Evolutionary conservation across 495 filamentous ascomycete species (phyloP).

Genomic region (Tuber microsphaerosporum): DNA sequence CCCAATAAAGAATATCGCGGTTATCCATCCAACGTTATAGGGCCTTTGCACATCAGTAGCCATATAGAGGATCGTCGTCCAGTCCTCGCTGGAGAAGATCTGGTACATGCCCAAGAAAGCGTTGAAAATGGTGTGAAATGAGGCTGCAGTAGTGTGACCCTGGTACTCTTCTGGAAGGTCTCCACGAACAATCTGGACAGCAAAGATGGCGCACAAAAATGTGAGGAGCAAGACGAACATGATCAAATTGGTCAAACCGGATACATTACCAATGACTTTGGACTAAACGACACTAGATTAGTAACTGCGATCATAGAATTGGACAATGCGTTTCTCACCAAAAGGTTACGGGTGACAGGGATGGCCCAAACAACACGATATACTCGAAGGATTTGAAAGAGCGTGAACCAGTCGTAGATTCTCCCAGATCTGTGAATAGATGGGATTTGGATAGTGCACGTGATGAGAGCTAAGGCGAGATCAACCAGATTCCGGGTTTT

Average conservation of each 20-base stretch:
- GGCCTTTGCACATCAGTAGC: constrained; percentile 59
- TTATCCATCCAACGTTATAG: constrained; percentile 78
- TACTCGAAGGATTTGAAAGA: constrained; percentile 87
- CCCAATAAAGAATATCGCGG: constrained; percentile 80
- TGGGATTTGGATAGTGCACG: constrained; percentile 78
- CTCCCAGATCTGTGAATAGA: constrained; percentile 67
- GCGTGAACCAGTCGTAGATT: constrained; percentile 77
- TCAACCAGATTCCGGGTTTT: constrained; percentile 71
- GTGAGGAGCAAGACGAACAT: constrained; percentile 94
- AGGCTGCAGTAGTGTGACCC: constrained; percentile 55
- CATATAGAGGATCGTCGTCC: constrained; percentile 81
- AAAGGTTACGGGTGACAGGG: constrained; percentile 74
- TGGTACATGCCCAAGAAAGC: constrained; percentile 98
- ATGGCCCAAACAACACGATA: constrained; percentile 90
- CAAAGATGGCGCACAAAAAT: constrained; percentile 88
- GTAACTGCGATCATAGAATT: constrained; percentile 5
- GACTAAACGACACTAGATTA: constrained; percentile 26
- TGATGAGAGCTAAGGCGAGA: constrained; percentile 68
- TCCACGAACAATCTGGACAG: constrained; percentile 84
- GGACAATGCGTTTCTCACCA: constrained; percentile 46
- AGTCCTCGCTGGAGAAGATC: constrained; percentile 93
- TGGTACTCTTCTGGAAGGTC: constrained; percentile 61
- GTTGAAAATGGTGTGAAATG: constrained; percentile 87
- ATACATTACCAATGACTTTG: constrained; percentile 83
- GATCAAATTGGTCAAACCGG: constrained; percentile 87